These are phyloP conservation scores for Colletotrichum sp. DNA, from an alignment of 2,329 filamentous ascomycete genomes.

Conservation along the genomic window DNA sequence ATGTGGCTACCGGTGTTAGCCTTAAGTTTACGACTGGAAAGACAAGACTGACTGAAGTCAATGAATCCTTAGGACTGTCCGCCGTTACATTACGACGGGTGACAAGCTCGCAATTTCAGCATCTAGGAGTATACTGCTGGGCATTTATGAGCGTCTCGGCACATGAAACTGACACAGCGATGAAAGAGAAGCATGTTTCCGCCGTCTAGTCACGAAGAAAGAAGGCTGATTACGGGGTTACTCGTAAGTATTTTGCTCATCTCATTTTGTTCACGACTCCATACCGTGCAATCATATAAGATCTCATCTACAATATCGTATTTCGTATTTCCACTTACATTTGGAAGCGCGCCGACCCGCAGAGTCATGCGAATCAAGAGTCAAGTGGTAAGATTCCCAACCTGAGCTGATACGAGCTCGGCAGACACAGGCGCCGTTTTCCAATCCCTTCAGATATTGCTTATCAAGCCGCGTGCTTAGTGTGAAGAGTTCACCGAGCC, in stretches of 20 bases:
- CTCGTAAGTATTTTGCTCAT: neutral
- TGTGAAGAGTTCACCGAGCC: neutral
- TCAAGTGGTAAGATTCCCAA: neutral
- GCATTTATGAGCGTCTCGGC: rapidly evolving
- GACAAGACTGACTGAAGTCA: neutral
- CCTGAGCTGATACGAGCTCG: neutral
- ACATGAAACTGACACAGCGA: neutral
- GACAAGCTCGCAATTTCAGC: rapidly evolving
- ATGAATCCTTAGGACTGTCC: neutral
- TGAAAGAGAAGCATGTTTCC: neutral
- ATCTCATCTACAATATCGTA: neutral
- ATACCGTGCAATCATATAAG: neutral
- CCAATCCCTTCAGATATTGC: neutral
- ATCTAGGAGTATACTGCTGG: neutral
- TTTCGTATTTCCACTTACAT: neutral
- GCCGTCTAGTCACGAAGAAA: neutral
- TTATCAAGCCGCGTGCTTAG: rapidly evolving
- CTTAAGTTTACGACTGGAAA: neutral
- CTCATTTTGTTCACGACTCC: neutral
- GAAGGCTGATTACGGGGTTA: neutral
- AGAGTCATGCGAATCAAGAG: neutral
- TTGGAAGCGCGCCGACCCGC: neutral
- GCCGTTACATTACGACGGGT: neutral
- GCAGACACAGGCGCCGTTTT: rapidly evolving
- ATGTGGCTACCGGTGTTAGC: neutral